Evolutionary conservation across 805 yeast genomes (phyloP).

Genomic region (Starmerella sp.): DNA sequence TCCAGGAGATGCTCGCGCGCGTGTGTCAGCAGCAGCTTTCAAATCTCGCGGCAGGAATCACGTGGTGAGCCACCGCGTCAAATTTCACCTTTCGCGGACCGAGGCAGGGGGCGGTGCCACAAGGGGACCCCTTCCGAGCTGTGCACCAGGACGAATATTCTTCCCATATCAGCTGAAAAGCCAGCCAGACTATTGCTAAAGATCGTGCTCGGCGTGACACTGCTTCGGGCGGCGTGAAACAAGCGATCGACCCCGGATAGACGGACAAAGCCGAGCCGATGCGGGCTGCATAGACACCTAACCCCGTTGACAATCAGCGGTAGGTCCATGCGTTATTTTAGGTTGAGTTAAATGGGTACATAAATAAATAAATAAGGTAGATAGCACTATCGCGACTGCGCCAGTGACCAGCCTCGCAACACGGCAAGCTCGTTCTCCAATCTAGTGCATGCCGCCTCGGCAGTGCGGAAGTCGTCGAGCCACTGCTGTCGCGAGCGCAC

Average conservation of each 20-base stretch:
- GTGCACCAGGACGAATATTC: too few relatives aligned
- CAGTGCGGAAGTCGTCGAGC: neutral
- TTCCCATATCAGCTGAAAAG: too few relatives aligned
- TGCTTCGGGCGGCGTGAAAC: too few relatives aligned
- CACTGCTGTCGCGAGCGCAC: slow-evolving; percentile 3
- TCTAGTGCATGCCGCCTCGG: neutral
- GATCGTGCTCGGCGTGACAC: too few relatives aligned
- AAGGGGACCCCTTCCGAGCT: too few relatives aligned
- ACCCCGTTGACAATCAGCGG: neutral
- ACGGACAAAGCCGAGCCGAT: neutral
- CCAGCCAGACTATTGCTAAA: too few relatives aligned
- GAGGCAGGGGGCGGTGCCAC: neutral
- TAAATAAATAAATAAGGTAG: neutral
- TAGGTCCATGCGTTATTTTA: too few relatives aligned
- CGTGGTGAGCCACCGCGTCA: neutral
- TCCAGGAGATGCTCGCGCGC: neutral
- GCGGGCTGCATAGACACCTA: neutral
- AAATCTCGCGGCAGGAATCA: neutral
- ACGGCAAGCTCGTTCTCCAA: slow-evolving; percentile 1
- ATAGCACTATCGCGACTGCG: neutral
- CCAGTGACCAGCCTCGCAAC: neutral
- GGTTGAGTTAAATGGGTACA: too few relatives aligned
- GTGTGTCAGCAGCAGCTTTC: slow-evolving; percentile 1
- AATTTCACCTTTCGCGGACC: neutral
- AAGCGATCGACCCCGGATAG: too few relatives aligned